A percentile compares a stretch with the other conserved stretches of the same genome.
These are phyloP conservation scores for Boletus sp. DNA, from an alignment of 1,284 basidiomycete species.

Conservation along the genomic window DNA sequence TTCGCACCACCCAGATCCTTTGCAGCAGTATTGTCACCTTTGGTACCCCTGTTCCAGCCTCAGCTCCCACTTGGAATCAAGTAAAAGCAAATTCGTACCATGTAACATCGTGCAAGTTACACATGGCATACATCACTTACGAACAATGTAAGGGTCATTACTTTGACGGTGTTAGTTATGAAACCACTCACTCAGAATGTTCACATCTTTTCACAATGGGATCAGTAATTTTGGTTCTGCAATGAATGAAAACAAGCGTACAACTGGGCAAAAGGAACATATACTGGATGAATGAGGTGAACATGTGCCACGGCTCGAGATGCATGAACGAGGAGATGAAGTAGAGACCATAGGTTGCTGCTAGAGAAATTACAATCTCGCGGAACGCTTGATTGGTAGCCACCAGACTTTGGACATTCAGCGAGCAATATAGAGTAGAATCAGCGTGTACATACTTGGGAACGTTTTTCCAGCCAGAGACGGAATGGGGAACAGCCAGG, in stretches of 20 bases:
- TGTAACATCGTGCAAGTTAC: constrained; percentile 85
- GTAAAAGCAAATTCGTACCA: constrained; percentile 45
- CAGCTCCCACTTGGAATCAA: background rate
- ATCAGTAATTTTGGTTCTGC: constrained; percentile 11
- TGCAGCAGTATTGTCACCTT: constrained; percentile 80
- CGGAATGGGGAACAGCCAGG: constrained; percentile 71
- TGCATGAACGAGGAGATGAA: constrained; percentile 83
- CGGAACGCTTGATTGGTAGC: constrained; percentile 67
- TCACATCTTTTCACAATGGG: constrained; percentile 57
- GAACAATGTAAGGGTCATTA: background rate
- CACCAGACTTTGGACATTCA: constrained; percentile 46
- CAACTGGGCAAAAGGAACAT: constrained; percentile 76
- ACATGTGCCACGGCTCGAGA: constrained; percentile 92
- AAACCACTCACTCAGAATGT: constrained; percentile 65
- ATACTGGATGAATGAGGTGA: constrained; percentile 84
- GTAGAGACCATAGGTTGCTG: constrained; percentile 88
- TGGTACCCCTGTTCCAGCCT: constrained; percentile 63
- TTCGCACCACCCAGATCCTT: constrained; percentile 88
- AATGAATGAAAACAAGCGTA: constrained; percentile 35
- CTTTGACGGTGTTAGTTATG: background rate
- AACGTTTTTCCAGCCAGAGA: constrained; percentile 70
- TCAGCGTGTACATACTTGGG: constrained; percentile 44
- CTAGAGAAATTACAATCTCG: constrained; percentile 75
- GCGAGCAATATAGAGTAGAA: background rate
- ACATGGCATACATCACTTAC: constrained; percentile 85